Evolutionary conservation across 768 basidiomycete genomes (phyloP).

Genomic region (Boletus subcaerulescens): DNA sequence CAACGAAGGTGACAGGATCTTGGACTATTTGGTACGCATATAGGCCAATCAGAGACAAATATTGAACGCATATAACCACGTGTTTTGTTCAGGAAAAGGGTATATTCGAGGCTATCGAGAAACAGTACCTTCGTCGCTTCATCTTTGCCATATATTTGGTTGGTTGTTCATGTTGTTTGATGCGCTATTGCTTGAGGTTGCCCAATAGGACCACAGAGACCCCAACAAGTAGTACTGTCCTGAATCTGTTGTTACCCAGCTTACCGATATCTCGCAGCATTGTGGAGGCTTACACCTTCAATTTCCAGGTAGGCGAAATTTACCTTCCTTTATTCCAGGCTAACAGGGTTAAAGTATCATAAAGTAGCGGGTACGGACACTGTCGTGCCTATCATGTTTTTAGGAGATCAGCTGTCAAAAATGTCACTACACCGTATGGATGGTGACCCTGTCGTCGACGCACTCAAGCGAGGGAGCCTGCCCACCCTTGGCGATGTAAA

Average conservation of each 20-base stretch:
- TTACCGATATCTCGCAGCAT: constrained; percentile 47
- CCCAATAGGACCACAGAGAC: constrained; percentile 69
- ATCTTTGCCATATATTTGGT: constrained; percentile 86
- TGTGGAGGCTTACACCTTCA: constrained; percentile 86
- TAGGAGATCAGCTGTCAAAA: constrained; percentile 58
- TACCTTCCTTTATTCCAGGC: not conserved
- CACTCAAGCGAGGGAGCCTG: constrained; percentile 54
- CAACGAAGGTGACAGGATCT: constrained; percentile 76
- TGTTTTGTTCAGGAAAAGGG: constrained; percentile 63
- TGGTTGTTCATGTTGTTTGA: constrained; percentile 17
- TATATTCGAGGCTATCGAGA: constrained; percentile 83
- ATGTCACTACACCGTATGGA: constrained; percentile 41
- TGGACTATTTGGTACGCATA: constrained; percentile 71
- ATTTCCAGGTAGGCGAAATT: constrained; percentile 57
- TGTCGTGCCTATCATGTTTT: constrained; percentile 68
- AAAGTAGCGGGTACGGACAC: constrained; percentile 57
- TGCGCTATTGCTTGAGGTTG: not conserved
- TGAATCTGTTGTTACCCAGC: constrained; percentile 2
- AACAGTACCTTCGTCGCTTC: constrained; percentile 80
- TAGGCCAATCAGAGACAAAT: constrained; percentile 12
- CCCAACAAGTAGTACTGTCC: constrained; percentile 65
- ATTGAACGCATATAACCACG: constrained; percentile 1
- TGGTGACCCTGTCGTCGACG: constrained; percentile 58
- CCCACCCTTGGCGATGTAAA: constrained; percentile 83
- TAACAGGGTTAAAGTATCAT: constrained; percentile 53